A percentile compares a stretch with the other conserved stretches of the same genome.
Conservation (phyloP, 129 eudicot species). For the Helichrysum umbraculigerum region DNA sequence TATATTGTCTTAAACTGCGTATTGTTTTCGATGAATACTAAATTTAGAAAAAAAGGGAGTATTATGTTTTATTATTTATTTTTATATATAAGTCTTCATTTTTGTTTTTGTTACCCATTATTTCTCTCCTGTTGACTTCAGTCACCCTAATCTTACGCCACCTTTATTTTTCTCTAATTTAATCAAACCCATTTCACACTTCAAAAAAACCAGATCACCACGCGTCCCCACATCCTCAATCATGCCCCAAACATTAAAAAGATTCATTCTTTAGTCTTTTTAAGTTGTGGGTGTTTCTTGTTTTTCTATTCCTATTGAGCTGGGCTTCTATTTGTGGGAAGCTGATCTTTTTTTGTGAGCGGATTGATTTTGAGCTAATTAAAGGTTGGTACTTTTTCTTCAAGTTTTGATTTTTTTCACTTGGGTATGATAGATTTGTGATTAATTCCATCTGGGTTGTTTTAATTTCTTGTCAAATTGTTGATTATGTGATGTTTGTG, state of each 20-base stretch:
- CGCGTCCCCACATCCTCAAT: not conserved
- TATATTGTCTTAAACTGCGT: too few species aligned
- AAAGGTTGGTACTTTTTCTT: not conserved
- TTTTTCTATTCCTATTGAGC: not conserved
- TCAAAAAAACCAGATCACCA: not conserved
- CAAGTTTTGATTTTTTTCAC: not conserved
- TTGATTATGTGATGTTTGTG: not conserved
- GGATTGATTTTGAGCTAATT: not conserved
- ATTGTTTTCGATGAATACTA: too few species aligned
- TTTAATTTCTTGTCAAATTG: slow-evolving; percentile 5
- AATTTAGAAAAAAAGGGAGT: too few species aligned
- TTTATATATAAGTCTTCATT: too few species aligned
- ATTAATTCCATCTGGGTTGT: slow-evolving; percentile 20
- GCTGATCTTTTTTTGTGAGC: not conserved
- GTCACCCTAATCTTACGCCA: slow-evolving; percentile 8
- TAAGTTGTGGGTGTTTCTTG: not conserved
- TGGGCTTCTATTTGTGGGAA: not conserved
- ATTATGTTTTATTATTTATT: not conserved
- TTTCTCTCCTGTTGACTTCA: not conserved
- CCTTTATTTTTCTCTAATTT: not conserved
- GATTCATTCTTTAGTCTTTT: not conserved
- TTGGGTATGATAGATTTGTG: slow-evolving; percentile 4
- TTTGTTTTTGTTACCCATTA: too few species aligned
- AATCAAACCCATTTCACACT: slow-evolving; percentile 4
- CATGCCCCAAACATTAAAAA: not conserved